A percentile compares a stretch with the other conserved stretches of the same genome.
Conservation (phyloP, 2,329 filamentous ascomycete genomes). For the Trichoderma guizhouense region DNA sequence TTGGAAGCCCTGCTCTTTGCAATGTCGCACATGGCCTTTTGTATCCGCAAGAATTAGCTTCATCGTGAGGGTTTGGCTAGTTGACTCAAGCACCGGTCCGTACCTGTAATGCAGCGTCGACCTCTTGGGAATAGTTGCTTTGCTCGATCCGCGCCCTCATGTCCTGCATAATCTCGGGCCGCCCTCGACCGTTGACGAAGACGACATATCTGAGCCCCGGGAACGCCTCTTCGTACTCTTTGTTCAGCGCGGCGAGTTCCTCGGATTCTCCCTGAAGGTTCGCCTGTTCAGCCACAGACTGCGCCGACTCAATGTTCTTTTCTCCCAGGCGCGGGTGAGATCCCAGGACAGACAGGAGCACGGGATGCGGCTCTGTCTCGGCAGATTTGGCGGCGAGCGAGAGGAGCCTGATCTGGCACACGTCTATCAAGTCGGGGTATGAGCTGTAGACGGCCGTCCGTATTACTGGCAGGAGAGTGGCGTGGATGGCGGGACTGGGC, state of each 20-base stretch:
- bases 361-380: constrained; percentile 43
- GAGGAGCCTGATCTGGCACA: constrained; percentile 61
- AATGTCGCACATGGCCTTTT: constrained; percentile 86
- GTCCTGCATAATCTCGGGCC: constrained; percentile 73
- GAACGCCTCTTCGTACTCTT: constrained; percentile 74
- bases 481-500: constrained; percentile 70
- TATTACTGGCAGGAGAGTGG: constrained; percentile 67
- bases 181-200: constrained; percentile 79
- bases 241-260: constrained; percentile 65
- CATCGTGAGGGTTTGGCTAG: not conserved
- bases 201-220: constrained; percentile 85
- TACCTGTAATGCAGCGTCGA: constrained; percentile 72
- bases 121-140: constrained; percentile 64
- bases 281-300: constrained; percentile 79
- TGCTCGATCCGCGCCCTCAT: constrained; percentile 72
- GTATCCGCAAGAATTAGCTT: not conserved
- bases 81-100: constrained; percentile 23
- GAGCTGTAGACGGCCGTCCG: constrained; percentile 53
- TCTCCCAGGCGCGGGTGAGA: constrained; percentile 82
- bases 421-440: constrained; percentile 67
- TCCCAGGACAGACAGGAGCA: constrained; percentile 69
- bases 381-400: constrained; percentile 52
- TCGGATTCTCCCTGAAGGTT: constrained; percentile 62
- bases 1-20: constrained; percentile 75
- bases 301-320: constrained; percentile 75